These are phyloP conservation scores for Aphanomyces euteiches DNA, from an alignment of 352 stramenopile genomes.

Conservation along the genomic window DNA sequence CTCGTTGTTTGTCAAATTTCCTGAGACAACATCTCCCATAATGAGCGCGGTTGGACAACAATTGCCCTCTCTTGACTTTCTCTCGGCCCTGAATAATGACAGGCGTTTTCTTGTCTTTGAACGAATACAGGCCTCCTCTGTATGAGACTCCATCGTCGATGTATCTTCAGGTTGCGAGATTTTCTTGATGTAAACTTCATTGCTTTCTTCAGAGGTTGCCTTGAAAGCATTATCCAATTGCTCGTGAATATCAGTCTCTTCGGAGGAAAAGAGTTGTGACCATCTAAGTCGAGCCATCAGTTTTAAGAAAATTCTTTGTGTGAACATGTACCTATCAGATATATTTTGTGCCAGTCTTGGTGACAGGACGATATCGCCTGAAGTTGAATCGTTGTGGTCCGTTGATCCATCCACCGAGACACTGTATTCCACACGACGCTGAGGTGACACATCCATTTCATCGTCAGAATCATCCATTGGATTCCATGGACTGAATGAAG, in stretches of 20 bases:
- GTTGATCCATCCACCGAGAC: background rate
- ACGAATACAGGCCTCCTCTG: background rate
- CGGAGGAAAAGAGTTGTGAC: background rate
- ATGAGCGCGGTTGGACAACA: background rate
- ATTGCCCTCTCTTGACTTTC: background rate
- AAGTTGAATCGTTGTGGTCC: background rate
- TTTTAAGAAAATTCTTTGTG: background rate
- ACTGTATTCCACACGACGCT: background rate
- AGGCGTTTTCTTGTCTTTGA: background rate
- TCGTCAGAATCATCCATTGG: constrained; percentile 25
- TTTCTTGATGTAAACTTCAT: background rate
- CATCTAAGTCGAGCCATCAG: background rate
- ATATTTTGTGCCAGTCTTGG: constrained; percentile 17
- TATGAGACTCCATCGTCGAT: background rate
- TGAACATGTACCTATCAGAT: background rate
- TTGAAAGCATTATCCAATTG: background rate
- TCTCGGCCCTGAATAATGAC: constrained; percentile 16
- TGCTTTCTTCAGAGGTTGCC: background rate
- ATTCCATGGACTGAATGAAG: background rate
- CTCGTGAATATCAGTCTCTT: constrained; percentile 18
- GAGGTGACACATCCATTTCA: background rate
- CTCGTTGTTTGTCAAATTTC: background rate
- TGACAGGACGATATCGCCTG: constrained; percentile 20
- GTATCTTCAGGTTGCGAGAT: background rate
- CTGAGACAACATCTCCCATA: background rate